phyloP scores from a whole-genome alignment of 1,284 basidiomycete genomes.

The Trametes polyzona region DNA sequence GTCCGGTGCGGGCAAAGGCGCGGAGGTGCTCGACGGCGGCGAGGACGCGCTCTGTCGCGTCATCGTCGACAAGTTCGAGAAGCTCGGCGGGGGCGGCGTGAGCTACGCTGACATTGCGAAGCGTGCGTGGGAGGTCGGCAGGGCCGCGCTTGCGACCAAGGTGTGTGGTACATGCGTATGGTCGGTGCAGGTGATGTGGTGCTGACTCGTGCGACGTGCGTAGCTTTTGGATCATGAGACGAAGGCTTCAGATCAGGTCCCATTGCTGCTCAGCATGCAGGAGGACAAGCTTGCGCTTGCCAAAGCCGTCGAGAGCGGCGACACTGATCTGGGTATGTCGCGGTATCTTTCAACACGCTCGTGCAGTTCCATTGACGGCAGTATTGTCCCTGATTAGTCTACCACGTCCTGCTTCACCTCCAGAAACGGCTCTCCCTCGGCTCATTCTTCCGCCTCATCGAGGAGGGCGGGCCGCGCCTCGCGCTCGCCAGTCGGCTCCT shows the following conservation, averaged over 20 bases:
- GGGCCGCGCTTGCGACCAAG: constrained; percentile 86
- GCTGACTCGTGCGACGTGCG: not conserved
- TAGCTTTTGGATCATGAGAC: constrained; percentile 93
- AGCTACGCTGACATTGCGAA: constrained; percentile 96
- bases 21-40: constrained; percentile 56
- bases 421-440: constrained; percentile 86
- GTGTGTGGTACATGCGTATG: constrained; percentile 46
- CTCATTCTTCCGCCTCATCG: constrained; percentile 93
- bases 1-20: constrained; percentile 54
- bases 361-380: not conserved
- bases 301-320: constrained; percentile 94
- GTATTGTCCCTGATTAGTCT: constrained; percentile 56
- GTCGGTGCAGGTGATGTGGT: not conserved
- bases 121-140: constrained; percentile 91
- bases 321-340: constrained; percentile 86
- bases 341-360: not conserved
- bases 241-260: constrained; percentile 91
- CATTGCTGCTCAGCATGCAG: constrained; percentile 91
- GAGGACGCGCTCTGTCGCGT: constrained; percentile 81
- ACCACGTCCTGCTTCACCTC: constrained; percentile 87
- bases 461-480: constrained; percentile 81
- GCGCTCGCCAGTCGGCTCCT: constrained; percentile 76
- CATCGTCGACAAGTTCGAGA: constrained; percentile 89
- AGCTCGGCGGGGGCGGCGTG: constrained; percentile 71
- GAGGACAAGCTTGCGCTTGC: constrained; percentile 88